Base-by-base conservation (phyloP, 805 yeast species). In the Suhomyces canberraensis region DNA sequence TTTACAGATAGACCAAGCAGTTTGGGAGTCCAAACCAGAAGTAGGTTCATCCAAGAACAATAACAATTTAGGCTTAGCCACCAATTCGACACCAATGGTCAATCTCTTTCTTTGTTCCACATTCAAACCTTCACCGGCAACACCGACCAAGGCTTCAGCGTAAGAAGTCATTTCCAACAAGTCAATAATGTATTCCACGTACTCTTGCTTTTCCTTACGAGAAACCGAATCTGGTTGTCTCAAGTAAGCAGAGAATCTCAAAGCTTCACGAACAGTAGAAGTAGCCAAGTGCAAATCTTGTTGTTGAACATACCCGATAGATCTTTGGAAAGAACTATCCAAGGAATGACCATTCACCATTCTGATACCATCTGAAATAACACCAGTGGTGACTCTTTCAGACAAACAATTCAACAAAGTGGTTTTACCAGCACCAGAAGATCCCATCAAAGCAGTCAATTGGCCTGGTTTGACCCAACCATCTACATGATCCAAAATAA, bases 381-480 rank as follows among this genome's bases (percentile, higher is more conserved):
- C 47, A 47, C 52, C 60, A 33, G 42, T 32, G 6, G 49, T 46
- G 13, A 44, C 52, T 42, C 52, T 50, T 31, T 45, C 50, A 7
- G 56, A 55, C 39, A 70, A 66, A 40, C 70, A 48, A 39, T 71
- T 71, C 39, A 69, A 50, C 24, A 69, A 50, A 25, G 74, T 69
- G 11, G 75, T 69, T 47, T 69, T 69, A 36, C 75, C 75, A 29
- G 67, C 60, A 31, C 75, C 75, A 7, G 72, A 64, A 15, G 75
- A 69, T 8, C 75, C 75, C 84, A 79, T 78, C 35, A 79, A 60
- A 4, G 93, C 93, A 35, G 91, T 84, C 53, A 84, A 64, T 31
- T 88, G 82, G 46, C 90, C 90, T 8, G 90, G 90, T 53, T 81
- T 81, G 29, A 84, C 89, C 84, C 86, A 84, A 33, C 91, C 93